phyloP scores from a whole-genome alignment of 306 rosid genomes.

The Abrus precatorius region DNA sequence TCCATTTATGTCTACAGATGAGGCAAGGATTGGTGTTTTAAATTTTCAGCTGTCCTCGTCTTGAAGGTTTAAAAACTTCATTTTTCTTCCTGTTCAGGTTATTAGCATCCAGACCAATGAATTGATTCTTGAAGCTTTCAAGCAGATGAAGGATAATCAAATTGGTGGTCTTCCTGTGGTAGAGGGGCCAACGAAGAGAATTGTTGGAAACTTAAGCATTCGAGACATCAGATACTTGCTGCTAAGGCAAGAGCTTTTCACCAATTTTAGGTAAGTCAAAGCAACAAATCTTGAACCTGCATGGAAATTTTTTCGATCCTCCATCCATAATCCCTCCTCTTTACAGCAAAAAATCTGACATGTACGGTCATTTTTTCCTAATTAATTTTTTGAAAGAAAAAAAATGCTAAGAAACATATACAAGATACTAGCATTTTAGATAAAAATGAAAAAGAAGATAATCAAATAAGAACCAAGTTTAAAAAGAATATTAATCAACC shows the following conservation, averaged over 20 bases:
- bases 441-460: not conserved
- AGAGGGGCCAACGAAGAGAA: slow-evolving; percentile 70
- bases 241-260: slow-evolving; percentile 79
- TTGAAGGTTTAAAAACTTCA: slow-evolving; percentile 35
- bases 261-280: slow-evolving; percentile 75
- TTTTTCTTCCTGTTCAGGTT: slow-evolving; percentile 60
- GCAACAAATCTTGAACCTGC: slow-evolving; percentile 20
- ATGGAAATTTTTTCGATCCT: too few species aligned
- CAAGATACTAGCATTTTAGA: slow-evolving; percentile 14
- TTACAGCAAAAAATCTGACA: too few species aligned
- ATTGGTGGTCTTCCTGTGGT: slow-evolving; percentile 91
- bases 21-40: slow-evolving; percentile 55
- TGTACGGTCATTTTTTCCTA: too few species aligned
- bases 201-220: slow-evolving; percentile 81
- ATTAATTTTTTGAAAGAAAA: too few species aligned
- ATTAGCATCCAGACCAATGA: slow-evolving; percentile 68
- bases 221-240: slow-evolving; percentile 78
- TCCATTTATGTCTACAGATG: slow-evolving; percentile 77
- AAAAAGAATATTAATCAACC: slow-evolving; percentile 17
- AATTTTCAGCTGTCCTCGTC: slow-evolving; percentile 15
- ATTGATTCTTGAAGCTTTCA: slow-evolving; percentile 91
- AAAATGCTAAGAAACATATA: too few species aligned
- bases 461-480: slow-evolving; percentile 13
- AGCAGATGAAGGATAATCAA: slow-evolving; percentile 77
- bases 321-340: too few species aligned